Base-by-base conservation (phyloP, 2,329 filamentous ascomycete species). In the Dryadomyces sulphureus region DNA sequence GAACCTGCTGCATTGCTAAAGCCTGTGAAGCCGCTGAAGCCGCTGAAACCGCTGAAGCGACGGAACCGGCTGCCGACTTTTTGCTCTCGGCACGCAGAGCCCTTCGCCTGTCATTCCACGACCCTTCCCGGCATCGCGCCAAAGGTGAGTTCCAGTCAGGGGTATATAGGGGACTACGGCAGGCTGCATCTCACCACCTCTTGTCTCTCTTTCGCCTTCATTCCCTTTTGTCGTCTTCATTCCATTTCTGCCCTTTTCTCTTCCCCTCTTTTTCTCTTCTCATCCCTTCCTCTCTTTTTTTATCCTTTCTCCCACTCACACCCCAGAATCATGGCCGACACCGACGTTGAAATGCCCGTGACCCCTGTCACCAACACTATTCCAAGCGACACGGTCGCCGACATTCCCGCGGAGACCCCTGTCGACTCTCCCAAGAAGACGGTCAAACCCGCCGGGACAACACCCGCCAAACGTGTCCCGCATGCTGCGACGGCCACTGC, bases 271-370 rank as follows among this genome's bases (percentile, higher is more conserved):
- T 25, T 12, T 40, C 14, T n/a, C 5, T n/a, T n/a, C 22, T 22
- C 11, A 14, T 32, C 27, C 16, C 16, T 32, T 14, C 16, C 11
- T 14, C 7, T 32, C 27, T 32, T 32, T 8, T 14, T 4, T 32
- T 32, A 11, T 14, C 7, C 25, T 24, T 22, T 8, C 16, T 17
- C n/a, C 5, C 40, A 42, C 27, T 32, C 19, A 38, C 45, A 24
- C 19, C 22, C 9, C 42, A 14, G 2, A 16, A 55, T 41, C 50
- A 63, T 63, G 61, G 59, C 61, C 43, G 60, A 62, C 50, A 52
- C 50, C 53, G 60, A 60, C 36, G 55, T 52, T 38, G 57, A 58
- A 40, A 54, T 52, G 36, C 51, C 52, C 20, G 43, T 12, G 24
- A 22, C 35, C 8, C 43, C 43, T 2, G 19, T 40, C 7, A 7